phyloP scores from a whole-genome alignment of 345 rosid species.

The Firmiana major region DNA sequence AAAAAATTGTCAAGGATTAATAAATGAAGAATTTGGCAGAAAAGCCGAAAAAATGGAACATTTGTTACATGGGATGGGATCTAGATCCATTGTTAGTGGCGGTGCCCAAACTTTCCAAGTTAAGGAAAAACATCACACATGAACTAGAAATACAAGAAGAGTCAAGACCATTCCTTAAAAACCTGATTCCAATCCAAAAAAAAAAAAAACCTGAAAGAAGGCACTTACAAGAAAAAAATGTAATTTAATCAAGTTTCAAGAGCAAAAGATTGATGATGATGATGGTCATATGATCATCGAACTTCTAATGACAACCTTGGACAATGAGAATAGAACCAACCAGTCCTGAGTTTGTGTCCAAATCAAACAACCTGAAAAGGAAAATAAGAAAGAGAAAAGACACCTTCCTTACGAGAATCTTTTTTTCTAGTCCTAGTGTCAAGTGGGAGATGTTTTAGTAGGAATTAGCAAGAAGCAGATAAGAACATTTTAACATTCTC shows the following conservation, averaged over 20 bases:
- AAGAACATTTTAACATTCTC: not conserved
- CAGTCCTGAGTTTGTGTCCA: constrained; percentile 12
- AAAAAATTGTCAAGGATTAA: not conserved
- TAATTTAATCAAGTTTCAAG: not conserved
- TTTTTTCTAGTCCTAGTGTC: not conserved
- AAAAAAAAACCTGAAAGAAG: too few species aligned
- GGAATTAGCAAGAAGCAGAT: not conserved
- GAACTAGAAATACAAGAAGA: not conserved
- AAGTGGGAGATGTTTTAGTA: not conserved
- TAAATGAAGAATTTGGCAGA: too few species aligned
- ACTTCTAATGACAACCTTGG: not conserved
- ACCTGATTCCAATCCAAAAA: too few species aligned
- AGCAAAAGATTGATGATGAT: not conserved
- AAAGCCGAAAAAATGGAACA: too few species aligned
- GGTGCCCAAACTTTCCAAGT: not conserved
- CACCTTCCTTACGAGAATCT: constrained; percentile 3
- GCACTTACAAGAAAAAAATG: too few species aligned
- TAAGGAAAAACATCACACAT: not conserved
- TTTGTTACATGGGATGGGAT: not conserved
- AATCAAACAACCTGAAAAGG: not conserved
- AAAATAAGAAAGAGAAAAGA: not conserved
- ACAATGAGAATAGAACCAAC: not conserved
- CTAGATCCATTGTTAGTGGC: not conserved
- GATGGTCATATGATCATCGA: not conserved
- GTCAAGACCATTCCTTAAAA: not conserved